Evolutionary conservation across 2,329 filamentous ascomycete species (phyloP), one percentile per base, ranked within the genome.

Genomic region (Drechslerella coelobrocha): DNA sequence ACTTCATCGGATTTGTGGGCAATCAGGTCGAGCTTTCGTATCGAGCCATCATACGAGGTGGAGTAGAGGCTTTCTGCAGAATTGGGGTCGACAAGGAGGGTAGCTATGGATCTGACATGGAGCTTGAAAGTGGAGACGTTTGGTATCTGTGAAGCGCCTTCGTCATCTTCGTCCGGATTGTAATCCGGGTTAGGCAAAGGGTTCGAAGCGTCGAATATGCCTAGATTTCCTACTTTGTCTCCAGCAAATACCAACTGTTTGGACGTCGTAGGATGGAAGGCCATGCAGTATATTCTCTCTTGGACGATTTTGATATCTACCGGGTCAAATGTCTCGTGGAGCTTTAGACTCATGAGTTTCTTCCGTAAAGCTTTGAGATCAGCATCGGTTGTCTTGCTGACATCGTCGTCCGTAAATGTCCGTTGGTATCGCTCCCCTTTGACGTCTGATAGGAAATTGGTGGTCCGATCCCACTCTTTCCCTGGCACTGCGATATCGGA

Each of bases 251-350:
- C 84, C 1, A 99, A 82, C 0, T 92, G 87, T 76, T 97, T 97
- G 1, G 92, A 87, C 65, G 87, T 83, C 0, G 88, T 92, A 0
- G 94, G 94, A 76, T 99, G 94, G 75, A 99, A 93, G 0, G 88
- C 87, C 75, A 97, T 86, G 0, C 90, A 84, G 77, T 97, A 99
- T 66, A 96, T 85, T 57, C 93, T 82, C 74, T 96, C 91, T 0
- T 92, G 92, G 0, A 90, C 93, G 52, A 97, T 88, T 77, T 97
- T 97, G 76, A 97, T 94, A 57, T 90, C 90, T 91, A 88, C 92
- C 0, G 92, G 92, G 19, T 87, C 85, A 84, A 90, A 96, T 12
- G 88, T 87, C 65, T 95, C 88, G 81, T 95, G 97, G 0, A 99
- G 78, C 73, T 88, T 82, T 19, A 99, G 79, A 0, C 85, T 83